These are phyloP conservation scores for Cucurbita moschata DNA, from an alignment of 306 rosid genomes.

Conservation along the genomic window DNA sequence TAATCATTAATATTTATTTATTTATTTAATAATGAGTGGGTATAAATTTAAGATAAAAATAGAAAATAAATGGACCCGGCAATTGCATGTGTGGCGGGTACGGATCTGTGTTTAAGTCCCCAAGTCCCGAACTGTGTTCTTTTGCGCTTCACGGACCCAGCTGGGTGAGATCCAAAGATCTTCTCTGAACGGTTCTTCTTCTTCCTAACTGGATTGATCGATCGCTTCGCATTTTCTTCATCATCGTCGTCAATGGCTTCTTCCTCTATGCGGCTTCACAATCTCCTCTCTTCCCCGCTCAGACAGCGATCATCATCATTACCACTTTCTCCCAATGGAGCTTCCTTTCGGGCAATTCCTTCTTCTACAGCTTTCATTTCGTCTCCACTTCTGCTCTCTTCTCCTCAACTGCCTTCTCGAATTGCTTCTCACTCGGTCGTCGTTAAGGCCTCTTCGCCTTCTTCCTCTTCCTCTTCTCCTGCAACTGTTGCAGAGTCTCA, in stretches of 20 bases:
- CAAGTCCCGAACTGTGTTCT: not conserved
- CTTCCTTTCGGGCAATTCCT: conserved; percentile 15
- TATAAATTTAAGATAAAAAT: too few relatives aligned
- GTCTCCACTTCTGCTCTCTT: conserved; percentile 14
- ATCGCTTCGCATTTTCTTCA: not conserved
- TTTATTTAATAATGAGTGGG: too few relatives aligned
- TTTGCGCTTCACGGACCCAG: not conserved
- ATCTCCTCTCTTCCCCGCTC: not conserved
- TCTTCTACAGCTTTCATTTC: conserved; percentile 11
- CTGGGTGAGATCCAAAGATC: not conserved
- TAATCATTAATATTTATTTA: too few relatives aligned
- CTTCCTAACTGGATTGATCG: not conserved
- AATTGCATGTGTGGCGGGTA: not conserved
- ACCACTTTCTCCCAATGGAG: conserved; percentile 11
- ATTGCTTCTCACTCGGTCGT: conserved; percentile 11
- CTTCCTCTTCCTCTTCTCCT: conserved; percentile 41
- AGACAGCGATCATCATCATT: conserved; percentile 4
- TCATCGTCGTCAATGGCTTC: conserved; percentile 10
- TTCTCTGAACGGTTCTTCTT: not conserved
- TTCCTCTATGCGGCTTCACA: not conserved
- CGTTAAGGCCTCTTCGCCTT: conserved; percentile 39
- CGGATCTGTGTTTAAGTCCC: not conserved
- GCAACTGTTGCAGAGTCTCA: conserved; percentile 40
- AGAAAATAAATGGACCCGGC: not conserved
- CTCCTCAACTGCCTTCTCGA: conserved; percentile 32